Conservation (phyloP, 2,329 filamentous ascomycete genomes). For the Fusarium tanahbumbuense region DNA sequence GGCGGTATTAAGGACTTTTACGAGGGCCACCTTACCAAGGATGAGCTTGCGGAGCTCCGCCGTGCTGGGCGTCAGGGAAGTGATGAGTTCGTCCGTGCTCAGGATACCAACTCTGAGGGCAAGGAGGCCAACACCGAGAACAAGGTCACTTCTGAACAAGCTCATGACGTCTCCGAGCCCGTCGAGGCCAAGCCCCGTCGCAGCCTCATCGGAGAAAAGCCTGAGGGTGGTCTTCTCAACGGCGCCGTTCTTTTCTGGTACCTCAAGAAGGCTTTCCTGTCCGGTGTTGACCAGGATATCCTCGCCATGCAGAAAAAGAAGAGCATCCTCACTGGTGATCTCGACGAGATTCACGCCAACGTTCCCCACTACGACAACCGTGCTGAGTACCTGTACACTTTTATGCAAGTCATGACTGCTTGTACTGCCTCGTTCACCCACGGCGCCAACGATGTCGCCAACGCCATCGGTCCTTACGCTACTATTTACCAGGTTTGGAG, state of each 20-base stretch:
- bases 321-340: slow-evolving; percentile 62
- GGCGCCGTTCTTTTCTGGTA: slow-evolving; percentile 41
- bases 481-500: slow-evolving; percentile 72
- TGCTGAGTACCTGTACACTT: slow-evolving; percentile 69
- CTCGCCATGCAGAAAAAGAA: slow-evolving; percentile 53
- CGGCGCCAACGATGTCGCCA: slow-evolving; percentile 75
- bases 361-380: slow-evolving; percentile 70
- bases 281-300: slow-evolving; percentile 47
- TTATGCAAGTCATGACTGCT: slow-evolving; percentile 70
- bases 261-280: slow-evolving; percentile 42
- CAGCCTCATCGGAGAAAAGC: slow-evolving; percentile 39
- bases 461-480: slow-evolving; percentile 71
- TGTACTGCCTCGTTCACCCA: slow-evolving; percentile 73
- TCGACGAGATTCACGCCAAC: slow-evolving; percentile 66
- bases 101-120: slow-evolving; percentile 20
- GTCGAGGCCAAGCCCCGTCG: slow-evolving; percentile 28
- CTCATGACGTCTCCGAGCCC: neutral
- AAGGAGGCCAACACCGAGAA: slow-evolving; percentile 41
- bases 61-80: slow-evolving; percentile 47
- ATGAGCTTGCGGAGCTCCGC: slow-evolving; percentile 59
- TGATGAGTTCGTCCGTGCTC: slow-evolving; percentile 41
- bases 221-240: slow-evolving; percentile 25
- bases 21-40: slow-evolving; percentile 64
- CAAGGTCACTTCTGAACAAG: slow-evolving; percentile 17
- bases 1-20: slow-evolving; percentile 65